These are phyloP conservation scores for Quercus suber DNA, from an alignment of 306 rosid species.

Conservation along the genomic window DNA sequence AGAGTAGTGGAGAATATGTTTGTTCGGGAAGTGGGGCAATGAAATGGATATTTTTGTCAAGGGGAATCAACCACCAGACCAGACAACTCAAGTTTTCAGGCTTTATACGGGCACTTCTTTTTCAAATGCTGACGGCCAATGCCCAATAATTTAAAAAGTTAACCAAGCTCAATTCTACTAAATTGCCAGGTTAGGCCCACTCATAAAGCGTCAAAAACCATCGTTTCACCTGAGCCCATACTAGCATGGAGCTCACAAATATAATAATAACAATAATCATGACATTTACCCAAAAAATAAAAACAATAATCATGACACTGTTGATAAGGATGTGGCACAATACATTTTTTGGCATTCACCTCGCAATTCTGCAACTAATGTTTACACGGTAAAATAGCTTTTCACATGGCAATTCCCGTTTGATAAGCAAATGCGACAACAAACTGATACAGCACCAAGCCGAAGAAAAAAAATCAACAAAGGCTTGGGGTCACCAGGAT, in stretches of 20 bases:
- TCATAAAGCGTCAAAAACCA: not conserved
- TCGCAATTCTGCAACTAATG: not conserved
- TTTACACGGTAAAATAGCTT: not conserved
- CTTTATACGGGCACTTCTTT: not conserved
- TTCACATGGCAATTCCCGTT: not conserved
- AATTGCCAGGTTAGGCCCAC: not conserved
- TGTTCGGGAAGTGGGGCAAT: not conserved
- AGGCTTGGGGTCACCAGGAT: constrained; percentile 15
- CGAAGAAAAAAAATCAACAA: constrained; percentile 2
- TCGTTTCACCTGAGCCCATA: not conserved
- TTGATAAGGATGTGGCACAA: too few relatives aligned
- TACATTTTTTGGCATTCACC: not conserved
- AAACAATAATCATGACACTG: not conserved
- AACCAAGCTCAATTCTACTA: not conserved
- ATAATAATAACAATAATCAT: not conserved
- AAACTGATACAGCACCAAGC: constrained; percentile 16
- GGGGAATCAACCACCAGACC: not conserved
- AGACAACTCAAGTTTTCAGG: not conserved
- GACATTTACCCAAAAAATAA: not conserved
- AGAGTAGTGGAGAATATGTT: constrained; percentile 3
- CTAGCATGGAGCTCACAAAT: too few relatives aligned
- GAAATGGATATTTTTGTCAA: not conserved
- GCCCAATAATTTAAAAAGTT: not conserved
- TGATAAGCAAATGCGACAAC: not conserved
- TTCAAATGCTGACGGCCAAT: not conserved